These are phyloP conservation scores for Phytopythium cucurbitacearum DNA, from an alignment of 352 stramenopile genomes.

Conservation along the genomic window DNA sequence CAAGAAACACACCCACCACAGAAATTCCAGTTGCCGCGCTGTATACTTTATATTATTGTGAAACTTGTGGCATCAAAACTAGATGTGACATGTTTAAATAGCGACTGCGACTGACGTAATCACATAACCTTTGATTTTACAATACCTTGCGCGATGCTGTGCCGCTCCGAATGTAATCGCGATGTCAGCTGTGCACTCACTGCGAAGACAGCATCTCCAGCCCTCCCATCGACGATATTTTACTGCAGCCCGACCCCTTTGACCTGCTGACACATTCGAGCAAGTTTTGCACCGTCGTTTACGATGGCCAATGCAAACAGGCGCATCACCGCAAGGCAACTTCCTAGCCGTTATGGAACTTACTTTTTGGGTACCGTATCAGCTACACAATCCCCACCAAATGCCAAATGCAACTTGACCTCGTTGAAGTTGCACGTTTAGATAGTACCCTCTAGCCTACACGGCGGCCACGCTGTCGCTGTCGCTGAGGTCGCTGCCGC, in stretches of 20 bases:
- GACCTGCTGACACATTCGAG: too few relatives aligned
- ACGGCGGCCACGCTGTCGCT: slow-evolving; percentile 8
- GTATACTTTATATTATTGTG: too few relatives aligned
- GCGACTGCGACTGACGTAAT: neutral
- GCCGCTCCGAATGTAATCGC: neutral
- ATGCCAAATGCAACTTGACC: too few relatives aligned
- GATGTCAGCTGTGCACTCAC: neutral
- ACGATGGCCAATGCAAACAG: neutral
- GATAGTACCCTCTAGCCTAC: slow-evolving; percentile 6
- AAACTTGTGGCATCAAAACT: neutral
- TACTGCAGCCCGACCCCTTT: too few relatives aligned
- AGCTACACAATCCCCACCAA: too few relatives aligned
- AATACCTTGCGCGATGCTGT: too few relatives aligned
- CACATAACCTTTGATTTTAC: too few relatives aligned
- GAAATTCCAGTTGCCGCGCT: neutral
- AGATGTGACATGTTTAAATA: neutral
- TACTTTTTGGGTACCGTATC: too few relatives aligned
- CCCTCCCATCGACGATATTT: slow-evolving; percentile 1
- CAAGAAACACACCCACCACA: slow-evolving; percentile 2
- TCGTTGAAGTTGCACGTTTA: too few relatives aligned
- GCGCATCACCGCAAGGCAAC: neutral
- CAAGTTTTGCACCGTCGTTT: neutral
- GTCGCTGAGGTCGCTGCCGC: neutral
- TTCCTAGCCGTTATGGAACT: too few relatives aligned
- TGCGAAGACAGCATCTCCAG: neutral